These are phyloP conservation scores for Verticillium tricorpus DNA, from an alignment of 2,329 filamentous ascomycete species.

Conservation along the genomic window DNA sequence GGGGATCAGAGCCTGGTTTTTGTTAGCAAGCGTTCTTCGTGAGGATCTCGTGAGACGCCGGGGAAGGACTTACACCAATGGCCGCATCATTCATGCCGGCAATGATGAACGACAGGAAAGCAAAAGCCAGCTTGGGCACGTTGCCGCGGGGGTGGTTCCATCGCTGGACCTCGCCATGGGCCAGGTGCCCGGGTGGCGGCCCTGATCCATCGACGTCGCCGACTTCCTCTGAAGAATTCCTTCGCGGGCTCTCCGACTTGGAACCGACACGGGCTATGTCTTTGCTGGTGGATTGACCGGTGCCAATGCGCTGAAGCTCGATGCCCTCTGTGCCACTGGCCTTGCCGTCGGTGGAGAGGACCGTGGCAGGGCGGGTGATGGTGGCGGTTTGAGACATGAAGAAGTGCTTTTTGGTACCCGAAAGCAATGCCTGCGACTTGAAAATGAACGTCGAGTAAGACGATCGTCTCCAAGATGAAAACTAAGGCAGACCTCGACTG, in stretches of 20 bases:
- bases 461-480: neutral
- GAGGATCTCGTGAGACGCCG: neutral
- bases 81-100: constrained; percentile 61
- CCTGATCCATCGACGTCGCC: neutral
- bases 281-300: neutral
- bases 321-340: constrained; percentile 1
- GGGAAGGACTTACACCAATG: constrained; percentile 41
- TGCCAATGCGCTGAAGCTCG: constrained; percentile 6
- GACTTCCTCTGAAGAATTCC: neutral
- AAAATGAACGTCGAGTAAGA: neutral
- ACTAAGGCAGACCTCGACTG: neutral
- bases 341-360: neutral
- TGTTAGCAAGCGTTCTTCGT: neutral
- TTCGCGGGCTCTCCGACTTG: neutral
- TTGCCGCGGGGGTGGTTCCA: constrained; percentile 33
- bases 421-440: neutral
- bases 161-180: constrained; percentile 16
- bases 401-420: neutral
- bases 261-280: neutral
- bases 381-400: constrained; percentile 12
- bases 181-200: neutral
- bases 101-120: constrained; percentile 55
- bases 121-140: constrained; percentile 26
- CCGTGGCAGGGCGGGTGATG: constrained; percentile 5
- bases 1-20: constrained; percentile 30